A percentile compares a stretch with the other conserved stretches of the same genome.
Conservation (phyloP, 148 eudicot species). For the Spergularia marina region DNA sequence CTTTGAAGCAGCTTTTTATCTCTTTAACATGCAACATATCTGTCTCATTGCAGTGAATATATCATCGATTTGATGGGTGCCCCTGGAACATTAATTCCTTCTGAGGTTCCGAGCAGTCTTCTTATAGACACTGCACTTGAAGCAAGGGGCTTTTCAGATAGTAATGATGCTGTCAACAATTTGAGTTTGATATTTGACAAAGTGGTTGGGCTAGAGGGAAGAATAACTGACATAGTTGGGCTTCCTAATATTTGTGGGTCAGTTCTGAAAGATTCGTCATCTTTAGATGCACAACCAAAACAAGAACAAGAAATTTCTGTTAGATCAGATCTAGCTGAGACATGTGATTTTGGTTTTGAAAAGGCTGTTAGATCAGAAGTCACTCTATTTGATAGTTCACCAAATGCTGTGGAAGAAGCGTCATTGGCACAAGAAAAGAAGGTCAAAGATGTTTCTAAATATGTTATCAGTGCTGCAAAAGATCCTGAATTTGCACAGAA, state of each 20-base stretch:
- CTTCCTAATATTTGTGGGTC: slow-evolving; percentile 33
- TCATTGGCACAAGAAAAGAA: slow-evolving; percentile 53
- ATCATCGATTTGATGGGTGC: slow-evolving; percentile 97
- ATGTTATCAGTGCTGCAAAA: slow-evolving; percentile 69
- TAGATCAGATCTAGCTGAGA: slow-evolving; percentile 34
- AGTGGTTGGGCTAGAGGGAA: slow-evolving; percentile 31
- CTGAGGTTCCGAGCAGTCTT: slow-evolving; percentile 84
- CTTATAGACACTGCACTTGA: slow-evolving; percentile 52
- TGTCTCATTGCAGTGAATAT: slow-evolving; percentile 67
- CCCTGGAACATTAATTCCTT: slow-evolving; percentile 90
- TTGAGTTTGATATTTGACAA: slow-evolving; percentile 43
- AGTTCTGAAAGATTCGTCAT: slow-evolving; percentile 31
- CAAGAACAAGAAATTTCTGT: slow-evolving; percentile 27
- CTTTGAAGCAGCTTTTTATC: neutral
- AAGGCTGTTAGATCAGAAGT: slow-evolving; percentile 37
- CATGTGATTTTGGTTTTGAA: slow-evolving; percentile 42
- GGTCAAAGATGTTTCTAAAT: slow-evolving; percentile 73
- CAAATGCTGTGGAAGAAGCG: slow-evolving; percentile 35
- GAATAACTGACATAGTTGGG: slow-evolving; percentile 34
- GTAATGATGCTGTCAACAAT: slow-evolving; percentile 36
- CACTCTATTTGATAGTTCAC: slow-evolving; percentile 34
- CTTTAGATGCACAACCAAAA: slow-evolving; percentile 26
- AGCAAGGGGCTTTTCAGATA: slow-evolving; percentile 43
- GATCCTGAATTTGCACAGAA: slow-evolving; percentile 78
- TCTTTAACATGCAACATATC: slow-evolving; percentile 7